A percentile compares a stretch with the other conserved stretches of the same genome.
phyloP scores from a whole-genome alignment of 2,329 filamentous ascomycete species.

The Aspergillus novoparasiticus region DNA sequence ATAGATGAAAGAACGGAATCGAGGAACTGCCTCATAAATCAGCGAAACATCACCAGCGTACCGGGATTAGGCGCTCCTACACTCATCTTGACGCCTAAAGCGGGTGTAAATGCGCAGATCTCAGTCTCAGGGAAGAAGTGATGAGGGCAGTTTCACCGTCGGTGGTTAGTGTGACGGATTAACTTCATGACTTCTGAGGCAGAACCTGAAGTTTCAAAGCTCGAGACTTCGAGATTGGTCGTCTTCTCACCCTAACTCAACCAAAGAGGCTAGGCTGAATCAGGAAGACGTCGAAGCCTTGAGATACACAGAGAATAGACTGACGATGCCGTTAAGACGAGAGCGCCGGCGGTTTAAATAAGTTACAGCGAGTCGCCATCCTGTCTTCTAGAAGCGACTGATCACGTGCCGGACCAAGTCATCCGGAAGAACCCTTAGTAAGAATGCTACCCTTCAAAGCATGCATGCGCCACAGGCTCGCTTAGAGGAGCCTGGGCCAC shows the following conservation, averaged over 20 bases:
- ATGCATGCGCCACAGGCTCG: conserved; percentile 37
- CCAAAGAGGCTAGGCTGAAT: conserved; percentile 1
- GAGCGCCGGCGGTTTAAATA: conserved; percentile 12
- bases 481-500: conserved; percentile 35
- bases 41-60: conserved; percentile 17
- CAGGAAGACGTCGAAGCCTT: conserved; percentile 1
- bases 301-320: conserved; percentile 9
- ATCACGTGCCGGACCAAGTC: conserved; percentile 28
- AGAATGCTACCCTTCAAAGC: conserved; percentile 3
- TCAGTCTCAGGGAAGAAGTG: conserved; percentile 12
- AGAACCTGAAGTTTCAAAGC: conserved; percentile 20
- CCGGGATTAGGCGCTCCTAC: conserved; percentile 27
- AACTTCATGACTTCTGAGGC: conserved; percentile 43
- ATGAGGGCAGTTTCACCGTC: conserved; percentile 36
- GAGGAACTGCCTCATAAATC: conserved; percentile 45
- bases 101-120: background rate
- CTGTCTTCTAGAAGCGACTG: conserved; percentile 28
- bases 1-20: conserved; percentile 56
- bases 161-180: conserved; percentile 39
- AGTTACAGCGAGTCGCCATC: conserved; percentile 19
- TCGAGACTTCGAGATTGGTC: conserved; percentile 15
- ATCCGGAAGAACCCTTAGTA: conserved; percentile 3
- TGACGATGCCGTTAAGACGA: conserved; percentile 11
- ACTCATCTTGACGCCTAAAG: conserved; percentile 36
- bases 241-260: conserved; percentile 12